phyloP scores from a whole-genome alignment of 331 rosid species.

The Rhamnella rubrinervis region DNA sequence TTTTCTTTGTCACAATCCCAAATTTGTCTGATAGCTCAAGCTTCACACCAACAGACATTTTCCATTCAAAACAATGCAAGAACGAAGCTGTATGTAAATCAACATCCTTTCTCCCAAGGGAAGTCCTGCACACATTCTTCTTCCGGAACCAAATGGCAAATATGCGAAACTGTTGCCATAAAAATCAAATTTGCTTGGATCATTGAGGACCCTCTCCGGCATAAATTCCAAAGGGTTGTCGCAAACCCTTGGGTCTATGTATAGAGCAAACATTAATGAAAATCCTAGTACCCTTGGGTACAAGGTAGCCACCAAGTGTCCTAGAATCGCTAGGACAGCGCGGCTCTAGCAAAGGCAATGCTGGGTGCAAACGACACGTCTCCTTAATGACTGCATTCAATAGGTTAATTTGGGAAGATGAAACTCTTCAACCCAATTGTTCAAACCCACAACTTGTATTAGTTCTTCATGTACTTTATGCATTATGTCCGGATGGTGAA shows the following conservation, averaged over 20 bases:
- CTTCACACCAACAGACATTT: conserved; percentile 21
- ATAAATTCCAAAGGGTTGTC: conserved; percentile 30
- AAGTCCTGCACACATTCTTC: conserved; percentile 36
- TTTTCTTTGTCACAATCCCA: conserved; percentile 36
- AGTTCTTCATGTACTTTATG: conserved; percentile 30
- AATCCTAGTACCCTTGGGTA: conserved; percentile 25
- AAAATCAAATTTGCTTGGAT: conserved; percentile 1
- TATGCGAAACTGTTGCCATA: conserved; percentile 23
- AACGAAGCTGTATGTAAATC: conserved; percentile 22
- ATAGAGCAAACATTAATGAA: conserved; percentile 29
- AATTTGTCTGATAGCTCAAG: conserved; percentile 27
- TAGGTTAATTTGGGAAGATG: conserved; percentile 28
- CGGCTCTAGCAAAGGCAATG: conserved; percentile 10
- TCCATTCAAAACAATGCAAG: conserved; percentile 45
- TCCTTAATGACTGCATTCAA: conserved; percentile 27
- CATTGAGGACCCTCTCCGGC: conserved; percentile 30
- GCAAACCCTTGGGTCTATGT: conserved; percentile 34
- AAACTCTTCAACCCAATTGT: conserved; percentile 31
- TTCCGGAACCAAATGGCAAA: conserved; percentile 50
- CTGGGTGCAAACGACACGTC: conserved; percentile 25
- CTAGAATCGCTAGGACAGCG: conserved; percentile 12
- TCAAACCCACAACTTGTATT: conserved; percentile 21
- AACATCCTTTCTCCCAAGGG: conserved; percentile 35
- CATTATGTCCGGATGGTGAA: conserved; percentile 25
- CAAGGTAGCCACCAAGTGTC: conserved; percentile 23